phyloP scores from a whole-genome alignment of 129 eudicot species.

The Arctium lappa region DNA sequence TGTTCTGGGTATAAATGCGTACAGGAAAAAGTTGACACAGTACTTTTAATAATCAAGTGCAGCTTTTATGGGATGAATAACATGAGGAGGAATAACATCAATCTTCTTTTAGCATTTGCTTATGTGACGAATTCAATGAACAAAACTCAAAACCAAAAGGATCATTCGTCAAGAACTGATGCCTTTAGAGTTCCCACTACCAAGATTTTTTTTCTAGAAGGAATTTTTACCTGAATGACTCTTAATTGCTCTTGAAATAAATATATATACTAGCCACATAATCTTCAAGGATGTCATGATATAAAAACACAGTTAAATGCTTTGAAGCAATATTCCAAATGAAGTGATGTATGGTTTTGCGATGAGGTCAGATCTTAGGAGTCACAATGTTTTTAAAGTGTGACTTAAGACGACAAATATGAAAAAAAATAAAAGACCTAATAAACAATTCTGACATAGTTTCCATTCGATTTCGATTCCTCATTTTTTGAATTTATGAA shows the following conservation, averaged over 20 bases:
- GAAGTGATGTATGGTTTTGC: background rate
- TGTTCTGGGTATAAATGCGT: background rate
- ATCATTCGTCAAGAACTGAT: slow-evolving; percentile 19
- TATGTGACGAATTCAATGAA: slow-evolving; percentile 2
- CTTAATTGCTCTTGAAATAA: background rate
- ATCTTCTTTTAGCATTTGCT: background rate
- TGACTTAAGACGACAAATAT: background rate
- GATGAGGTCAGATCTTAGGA: background rate
- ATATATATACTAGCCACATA: background rate
- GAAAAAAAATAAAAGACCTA: no score
- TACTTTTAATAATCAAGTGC: slow-evolving; percentile 1
- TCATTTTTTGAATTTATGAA: no score
- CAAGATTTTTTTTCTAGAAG: slow-evolving; percentile 1
- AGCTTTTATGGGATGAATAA: slow-evolving; percentile 4
- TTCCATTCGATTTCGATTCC: no score
- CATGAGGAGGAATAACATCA: background rate
- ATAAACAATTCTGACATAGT: no score
- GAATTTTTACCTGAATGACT: background rate
- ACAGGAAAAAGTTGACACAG: background rate
- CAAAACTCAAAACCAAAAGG: slow-evolving; percentile 6
- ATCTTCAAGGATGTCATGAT: background rate
- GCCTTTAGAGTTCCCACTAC: slow-evolving; percentile 16
- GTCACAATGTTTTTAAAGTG: background rate
- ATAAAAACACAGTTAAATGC: background rate
- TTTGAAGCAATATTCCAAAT: background rate